phyloP scores from a whole-genome alignment of 129 eudicot genomes.

The Lonicera japonica region DNA sequence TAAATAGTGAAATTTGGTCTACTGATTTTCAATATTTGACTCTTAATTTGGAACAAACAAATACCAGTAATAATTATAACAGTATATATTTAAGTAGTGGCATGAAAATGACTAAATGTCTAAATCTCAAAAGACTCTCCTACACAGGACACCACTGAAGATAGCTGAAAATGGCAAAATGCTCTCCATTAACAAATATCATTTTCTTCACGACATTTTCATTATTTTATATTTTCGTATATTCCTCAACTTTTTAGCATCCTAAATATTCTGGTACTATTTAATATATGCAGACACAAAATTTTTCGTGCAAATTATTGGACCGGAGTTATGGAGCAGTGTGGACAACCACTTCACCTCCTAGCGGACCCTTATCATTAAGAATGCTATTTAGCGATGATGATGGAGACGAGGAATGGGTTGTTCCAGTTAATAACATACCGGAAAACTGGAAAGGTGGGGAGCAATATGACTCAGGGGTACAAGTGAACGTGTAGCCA shows the following conservation, averaged over 20 bases:
- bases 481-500: slow-evolving; percentile 46
- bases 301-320: slow-evolving; percentile 56
- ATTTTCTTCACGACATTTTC: no score
- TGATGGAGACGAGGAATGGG: slow-evolving; percentile 70
- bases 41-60: no score
- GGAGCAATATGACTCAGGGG: slow-evolving; percentile 67
- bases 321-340: slow-evolving; percentile 79
- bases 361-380: slow-evolving; percentile 54
- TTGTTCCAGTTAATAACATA: slow-evolving; percentile 55
- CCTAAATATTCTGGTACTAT: not conserved
- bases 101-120: no score
- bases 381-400: slow-evolving; percentile 77
- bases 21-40: no score
- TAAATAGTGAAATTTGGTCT: no score
- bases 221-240: not conserved
- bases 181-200: no score
- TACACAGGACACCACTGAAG: no score
- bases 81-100: no score
- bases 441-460: slow-evolving; percentile 79
- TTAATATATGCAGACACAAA: slow-evolving; percentile 44
- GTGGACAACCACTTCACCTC: slow-evolving; percentile 74
- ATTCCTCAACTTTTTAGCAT: not conserved
- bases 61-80: no score
- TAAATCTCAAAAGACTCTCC: no score
- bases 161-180: no score